Conservation (phyloP, 1,284 basidiomycete genomes). For the Trichosporon asahii region DNA sequence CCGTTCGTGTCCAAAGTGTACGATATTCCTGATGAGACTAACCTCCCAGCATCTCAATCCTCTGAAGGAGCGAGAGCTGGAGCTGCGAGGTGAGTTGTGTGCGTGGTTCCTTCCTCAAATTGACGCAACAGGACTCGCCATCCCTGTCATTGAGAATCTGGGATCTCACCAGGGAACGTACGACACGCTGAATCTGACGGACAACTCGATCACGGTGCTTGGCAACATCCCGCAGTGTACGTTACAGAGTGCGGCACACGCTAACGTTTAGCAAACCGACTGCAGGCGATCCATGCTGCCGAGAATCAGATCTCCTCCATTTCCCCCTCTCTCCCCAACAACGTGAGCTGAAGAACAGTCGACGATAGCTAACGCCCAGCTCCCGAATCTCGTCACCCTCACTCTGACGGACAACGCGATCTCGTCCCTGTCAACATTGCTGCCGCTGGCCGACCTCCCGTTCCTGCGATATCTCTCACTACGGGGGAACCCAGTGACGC, state of each 20-base stretch:
- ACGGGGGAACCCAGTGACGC: slow-evolving; percentile 83
- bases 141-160: slow-evolving; percentile 97
- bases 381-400: slow-evolving; percentile 52
- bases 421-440: slow-evolving; percentile 80
- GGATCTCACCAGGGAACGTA: slow-evolving; percentile 83
- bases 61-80: slow-evolving; percentile 89
- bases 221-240: slow-evolving; percentile 80
- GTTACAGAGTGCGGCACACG: slow-evolving; percentile 17
- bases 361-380: slow-evolving; percentile 25
- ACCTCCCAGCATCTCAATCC: slow-evolving; percentile 66
- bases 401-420: slow-evolving; percentile 50
- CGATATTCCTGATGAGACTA: slow-evolving; percentile 7
- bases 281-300: slow-evolving; percentile 79
- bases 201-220: slow-evolving; percentile 86
- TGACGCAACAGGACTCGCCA: slow-evolving; percentile 74
- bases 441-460: slow-evolving; percentile 72
- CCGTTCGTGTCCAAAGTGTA: slow-evolving; percentile 36
- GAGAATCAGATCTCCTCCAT: slow-evolving; percentile 90
- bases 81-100: slow-evolving; percentile 77
- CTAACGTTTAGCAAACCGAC: slow-evolving; percentile 72
- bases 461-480: slow-evolving; percentile 77
- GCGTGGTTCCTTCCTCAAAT: background rate
- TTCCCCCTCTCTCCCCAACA: slow-evolving; percentile 54
- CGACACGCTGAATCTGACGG: slow-evolving; percentile 78
- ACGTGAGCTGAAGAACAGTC: slow-evolving; percentile 31